Evolutionary conservation across 1,139 yeast genomes (phyloP), one percentile per base, ranked within the genome.

Genomic region (Zygoascus meyerae): DNA sequence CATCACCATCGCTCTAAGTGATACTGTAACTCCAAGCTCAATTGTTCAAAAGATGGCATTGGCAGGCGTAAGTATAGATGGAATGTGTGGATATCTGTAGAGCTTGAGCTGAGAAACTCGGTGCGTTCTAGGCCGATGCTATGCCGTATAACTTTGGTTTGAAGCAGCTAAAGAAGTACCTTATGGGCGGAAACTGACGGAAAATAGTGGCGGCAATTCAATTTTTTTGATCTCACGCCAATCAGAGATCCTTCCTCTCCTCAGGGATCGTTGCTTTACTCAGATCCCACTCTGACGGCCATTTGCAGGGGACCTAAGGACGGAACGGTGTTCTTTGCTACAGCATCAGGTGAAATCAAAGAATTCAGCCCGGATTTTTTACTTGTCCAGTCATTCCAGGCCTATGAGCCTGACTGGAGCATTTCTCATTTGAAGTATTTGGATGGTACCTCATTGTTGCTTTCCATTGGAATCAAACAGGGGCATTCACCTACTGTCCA

Each of bases 181-280:
- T 5, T 4, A 8, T 5, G 33, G 9, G 33, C 14, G 14, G 33
- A 31, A 11, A 5, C 39, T 35, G 21, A 35, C 39, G 12, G 26
- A 28, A 9, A 34, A 6, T 42, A 66, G 71, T 89, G 96, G 96
- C 74, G 94, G 52, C 95, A 86, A 58, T 86, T 92, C 66, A 90
- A 86, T 55, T 83, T 92, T 65, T 89, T 86, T 64, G 96, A 89
- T 49, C 74, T 79, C 42, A 74, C 81, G 0, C 97, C 97, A 5
- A 83, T 92, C 33, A 71, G 81, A 54, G 97, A 92, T 62, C 97
- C 97, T 6, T 71, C 76, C 50, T 74, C 76, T 53, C 70, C 83
- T 0, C 72, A 72, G 6, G 63, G 58, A 2, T 72, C 74, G 5
- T 81, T 86, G 0, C 69, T 89, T 32, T 90, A 83, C 63, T 85